These are phyloP conservation scores for Colletotrichum agaves DNA, from an alignment of 2,329 filamentous ascomycete genomes.

Conservation along the genomic window DNA sequence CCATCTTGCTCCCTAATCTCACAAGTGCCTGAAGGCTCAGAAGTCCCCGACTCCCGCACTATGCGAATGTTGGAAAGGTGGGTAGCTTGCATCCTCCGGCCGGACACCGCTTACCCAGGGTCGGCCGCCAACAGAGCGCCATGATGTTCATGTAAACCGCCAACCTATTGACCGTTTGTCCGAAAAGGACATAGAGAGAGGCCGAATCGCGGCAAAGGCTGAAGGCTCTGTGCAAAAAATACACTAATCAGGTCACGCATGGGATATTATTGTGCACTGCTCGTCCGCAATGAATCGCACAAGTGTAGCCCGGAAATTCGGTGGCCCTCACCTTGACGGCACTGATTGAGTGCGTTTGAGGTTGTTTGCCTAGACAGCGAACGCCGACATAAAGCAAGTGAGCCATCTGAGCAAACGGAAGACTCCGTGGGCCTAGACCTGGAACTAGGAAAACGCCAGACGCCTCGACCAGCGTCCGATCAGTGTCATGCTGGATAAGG, in stretches of 20 bases:
- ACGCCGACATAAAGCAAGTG: background rate
- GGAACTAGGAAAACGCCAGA: background rate
- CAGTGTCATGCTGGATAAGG: slow-evolving; percentile 13
- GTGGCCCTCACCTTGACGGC: background rate
- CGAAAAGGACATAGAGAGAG: background rate
- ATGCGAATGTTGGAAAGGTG: slow-evolving; percentile 13
- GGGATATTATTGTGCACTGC: slow-evolving; percentile 13
- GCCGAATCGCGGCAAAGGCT: slow-evolving; percentile 2
- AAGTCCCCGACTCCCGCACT: background rate
- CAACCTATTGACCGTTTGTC: background rate
- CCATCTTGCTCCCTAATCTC: background rate
- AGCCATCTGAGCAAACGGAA: slow-evolving; percentile 17
- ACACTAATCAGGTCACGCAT: slow-evolving; percentile 5
- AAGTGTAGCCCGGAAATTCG: background rate
- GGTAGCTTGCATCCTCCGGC: background rate
- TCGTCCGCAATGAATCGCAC: slow-evolving; percentile 8
- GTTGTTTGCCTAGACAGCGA: background rate
- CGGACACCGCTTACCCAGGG: background rate
- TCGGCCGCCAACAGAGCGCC: slow-evolving; percentile 15
- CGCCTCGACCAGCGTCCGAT: background rate
- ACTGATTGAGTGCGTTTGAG: slow-evolving; percentile 11
- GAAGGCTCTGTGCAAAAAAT: slow-evolving; percentile 16
- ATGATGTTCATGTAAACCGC: slow-evolving; percentile 4
- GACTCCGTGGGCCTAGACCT: background rate
- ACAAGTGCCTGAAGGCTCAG: background rate